phyloP scores from a whole-genome alignment of 2,329 filamentous ascomycete genomes.

The Leptographium wingfieldii region DNA sequence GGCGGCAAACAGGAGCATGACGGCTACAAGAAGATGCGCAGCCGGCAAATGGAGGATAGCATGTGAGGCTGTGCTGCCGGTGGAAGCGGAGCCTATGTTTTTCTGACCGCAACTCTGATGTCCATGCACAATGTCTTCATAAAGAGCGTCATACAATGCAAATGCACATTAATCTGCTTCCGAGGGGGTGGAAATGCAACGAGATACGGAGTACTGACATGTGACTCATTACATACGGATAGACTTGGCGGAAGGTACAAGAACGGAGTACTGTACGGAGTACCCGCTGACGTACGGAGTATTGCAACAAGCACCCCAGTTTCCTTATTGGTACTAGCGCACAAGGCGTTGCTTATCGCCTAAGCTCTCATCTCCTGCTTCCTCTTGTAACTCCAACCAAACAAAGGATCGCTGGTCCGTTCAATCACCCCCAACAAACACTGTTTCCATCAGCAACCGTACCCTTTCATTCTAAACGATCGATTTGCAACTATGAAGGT shows the following conservation, averaged over 20 bases:
- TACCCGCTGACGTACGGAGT: not conserved
- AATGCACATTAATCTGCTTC: not conserved
- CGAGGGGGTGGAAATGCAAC: too few species aligned
- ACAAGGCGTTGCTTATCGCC: not conserved
- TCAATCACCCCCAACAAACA: not conserved
- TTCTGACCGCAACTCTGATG: not conserved
- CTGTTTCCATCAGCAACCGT: not conserved
- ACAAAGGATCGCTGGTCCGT: not conserved
- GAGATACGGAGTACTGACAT: too few species aligned
- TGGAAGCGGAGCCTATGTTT: not conserved
- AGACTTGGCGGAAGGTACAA: too few species aligned
- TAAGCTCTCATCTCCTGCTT: not conserved
- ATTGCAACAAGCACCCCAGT: not conserved
- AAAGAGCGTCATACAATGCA: not conserved
- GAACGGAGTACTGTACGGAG: too few species aligned
- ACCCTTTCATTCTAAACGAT: not conserved
- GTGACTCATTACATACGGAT: too few species aligned
- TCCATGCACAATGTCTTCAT: not conserved
- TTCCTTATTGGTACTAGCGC: not conserved
- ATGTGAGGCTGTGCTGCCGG: slow-evolving; percentile 28
- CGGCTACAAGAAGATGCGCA: slow-evolving; percentile 51
- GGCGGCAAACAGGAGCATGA: slow-evolving; percentile 55
- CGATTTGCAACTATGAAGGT: slow-evolving; percentile 33
- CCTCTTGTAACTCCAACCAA: not conserved
- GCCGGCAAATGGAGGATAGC: slow-evolving; percentile 55